Base-by-base conservation (phyloP, 2,329 filamentous ascomycete species). In the Neurospora crassa region DNA sequence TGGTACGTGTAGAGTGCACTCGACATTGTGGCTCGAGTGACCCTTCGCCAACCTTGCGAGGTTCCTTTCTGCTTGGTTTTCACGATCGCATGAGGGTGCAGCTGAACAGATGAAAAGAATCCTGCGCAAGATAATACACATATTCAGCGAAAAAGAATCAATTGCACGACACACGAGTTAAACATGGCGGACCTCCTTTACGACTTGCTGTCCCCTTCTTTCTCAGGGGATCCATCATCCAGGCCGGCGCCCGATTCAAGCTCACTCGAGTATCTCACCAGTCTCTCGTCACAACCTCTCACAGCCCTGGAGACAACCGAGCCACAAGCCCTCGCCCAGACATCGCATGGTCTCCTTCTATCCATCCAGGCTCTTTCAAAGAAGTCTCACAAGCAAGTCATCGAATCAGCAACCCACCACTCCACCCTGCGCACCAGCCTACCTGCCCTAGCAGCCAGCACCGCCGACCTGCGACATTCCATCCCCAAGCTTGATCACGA, bases 331-430 rank as follows among this genome's bases (percentile, higher is more conserved):
- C 87, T 98, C n/a, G 84, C 91, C 0, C 93, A 97, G 77, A 87
- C 90, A 70, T 91, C 92, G 3, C 93, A 97, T 73, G 92, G 92
- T 0, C 87, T 92, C 53, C 87, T 95, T 16, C 88, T 97, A 53
- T 92, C 93, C 0, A 86, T 98, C 1, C 96, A 99, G 79, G 88
- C 89, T 0, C 88, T 98, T 68, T 95, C 94, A 8, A 97, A 97
- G 76, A 92, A 92, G 75, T 97, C 94, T 0, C 91, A 97, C 81
- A 92, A 91, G 78, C 86, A 90, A 20, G 90, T 98, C 74, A 94
- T 97, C 76, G 86, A 90, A 70, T 96, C 95, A 4, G 90, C 92
- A 29, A 87, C 89, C 75, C 90, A 92, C 76, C 90, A 98, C 77
- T 87, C 88, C n/a, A 89, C 89, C 11, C 86, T 98, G 8, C 85